Evolutionary conservation across 257 asterid species (phyloP).

Genomic region (Rhazya stricta): DNA sequence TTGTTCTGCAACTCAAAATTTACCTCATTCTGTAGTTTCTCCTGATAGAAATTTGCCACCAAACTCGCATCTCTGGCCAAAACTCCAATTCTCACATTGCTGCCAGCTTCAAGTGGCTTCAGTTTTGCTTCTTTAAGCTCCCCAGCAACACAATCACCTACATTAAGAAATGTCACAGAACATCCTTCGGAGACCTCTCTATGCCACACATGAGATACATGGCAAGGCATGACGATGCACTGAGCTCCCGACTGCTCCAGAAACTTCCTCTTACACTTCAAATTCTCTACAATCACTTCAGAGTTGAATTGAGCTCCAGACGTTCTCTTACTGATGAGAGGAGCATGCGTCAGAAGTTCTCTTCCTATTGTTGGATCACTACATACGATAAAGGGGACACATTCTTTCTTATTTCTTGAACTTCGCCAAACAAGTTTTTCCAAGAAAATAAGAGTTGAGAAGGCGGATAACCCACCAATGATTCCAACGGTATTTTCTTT

Average conservation of each 20-base stretch:
- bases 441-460: constrained; percentile 26
- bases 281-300: constrained; percentile 13
- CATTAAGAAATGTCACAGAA: constrained; percentile 18
- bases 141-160: constrained; percentile 23
- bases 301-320: neutral
- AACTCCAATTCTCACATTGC: constrained; percentile 22
- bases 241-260: constrained; percentile 26
- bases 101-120: constrained; percentile 26
- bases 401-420: constrained; percentile 15
- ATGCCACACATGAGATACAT: constrained; percentile 21
- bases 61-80: constrained; percentile 11
- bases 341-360: neutral
- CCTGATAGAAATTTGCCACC: constrained; percentile 13
- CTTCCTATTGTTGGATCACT: constrained; percentile 14
- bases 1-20: neutral
- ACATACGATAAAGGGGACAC: constrained; percentile 23
- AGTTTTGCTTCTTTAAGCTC: constrained; percentile 26
- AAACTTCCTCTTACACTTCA: constrained; percentile 23
- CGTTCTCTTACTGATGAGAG: neutral
- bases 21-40: constrained; percentile 29
- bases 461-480: constrained; percentile 24
- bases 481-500: constrained; percentile 24
- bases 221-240: constrained; percentile 31
- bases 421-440: constrained; percentile 23
- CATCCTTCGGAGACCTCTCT: constrained; percentile 21